phyloP scores from a whole-genome alignment of 768 basidiomycete species.

The Rhizopogon salebrosus region DNA sequence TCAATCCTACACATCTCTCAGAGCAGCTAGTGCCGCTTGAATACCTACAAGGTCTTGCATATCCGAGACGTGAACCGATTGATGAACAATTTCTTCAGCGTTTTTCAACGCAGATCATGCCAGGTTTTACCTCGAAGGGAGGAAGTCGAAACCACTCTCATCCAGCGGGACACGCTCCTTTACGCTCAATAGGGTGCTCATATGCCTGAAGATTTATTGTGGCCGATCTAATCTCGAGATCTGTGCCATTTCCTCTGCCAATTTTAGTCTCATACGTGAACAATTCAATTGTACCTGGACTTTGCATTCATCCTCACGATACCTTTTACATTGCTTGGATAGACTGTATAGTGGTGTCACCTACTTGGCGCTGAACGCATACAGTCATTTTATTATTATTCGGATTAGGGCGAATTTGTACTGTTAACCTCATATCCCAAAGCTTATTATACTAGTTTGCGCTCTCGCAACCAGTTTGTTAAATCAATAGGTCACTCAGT shows the following conservation, averaged over 20 bases:
- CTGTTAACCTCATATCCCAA: neutral
- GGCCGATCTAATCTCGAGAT: neutral
- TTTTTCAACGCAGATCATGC: conserved; percentile 34
- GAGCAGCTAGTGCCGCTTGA: conserved; percentile 56
- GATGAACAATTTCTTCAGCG: conserved; percentile 62
- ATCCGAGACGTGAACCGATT: conserved; percentile 52
- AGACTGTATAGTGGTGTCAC: neutral
- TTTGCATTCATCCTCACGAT: neutral
- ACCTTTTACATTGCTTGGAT: neutral
- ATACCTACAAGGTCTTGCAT: conserved; percentile 51
- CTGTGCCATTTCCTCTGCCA: neutral
- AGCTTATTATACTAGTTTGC: neutral
- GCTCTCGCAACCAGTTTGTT: neutral
- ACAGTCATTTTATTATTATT: neutral
- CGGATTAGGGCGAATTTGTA: neutral
- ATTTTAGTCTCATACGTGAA: neutral
- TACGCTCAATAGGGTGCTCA: neutral
- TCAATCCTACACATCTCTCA: conserved; percentile 15
- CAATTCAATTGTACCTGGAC: neutral
- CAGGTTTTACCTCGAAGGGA: conserved; percentile 13
- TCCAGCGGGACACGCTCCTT: neutral
- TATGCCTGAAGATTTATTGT: neutral
- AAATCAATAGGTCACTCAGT: neutral
- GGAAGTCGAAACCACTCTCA: conserved; percentile 10
- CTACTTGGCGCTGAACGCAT: neutral